A percentile compares a stretch with the other conserved stretches of the same genome.
Conservation (phyloP, 2,329 filamentous ascomycete genomes). For the Leptosphaerulina australis region DNA sequence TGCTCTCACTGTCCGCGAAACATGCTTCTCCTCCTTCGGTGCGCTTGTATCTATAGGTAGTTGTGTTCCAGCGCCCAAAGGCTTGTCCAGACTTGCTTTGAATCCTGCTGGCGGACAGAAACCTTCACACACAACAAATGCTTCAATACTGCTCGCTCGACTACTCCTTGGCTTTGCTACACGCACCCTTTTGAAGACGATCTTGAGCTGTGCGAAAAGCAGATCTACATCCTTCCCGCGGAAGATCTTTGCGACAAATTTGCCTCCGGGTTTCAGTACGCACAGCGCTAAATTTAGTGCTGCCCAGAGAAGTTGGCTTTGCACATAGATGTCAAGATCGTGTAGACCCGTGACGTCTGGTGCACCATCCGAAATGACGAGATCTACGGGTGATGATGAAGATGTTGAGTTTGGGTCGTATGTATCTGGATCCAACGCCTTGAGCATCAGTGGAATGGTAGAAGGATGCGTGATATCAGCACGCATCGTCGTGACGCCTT, state of each 20-base stretch:
- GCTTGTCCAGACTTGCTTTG: slow-evolving; percentile 74
- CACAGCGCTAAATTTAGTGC: slow-evolving; percentile 92
- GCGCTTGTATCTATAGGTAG: slow-evolving; percentile 49
- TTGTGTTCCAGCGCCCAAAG: slow-evolving; percentile 68
- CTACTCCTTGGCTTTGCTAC: slow-evolving; percentile 94
- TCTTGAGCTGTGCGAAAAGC: slow-evolving; percentile 89
- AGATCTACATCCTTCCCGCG: slow-evolving; percentile 93
- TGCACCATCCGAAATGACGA: slow-evolving; percentile 93
- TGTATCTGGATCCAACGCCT: slow-evolving; percentile 76
- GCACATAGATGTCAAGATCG: slow-evolving; percentile 97
- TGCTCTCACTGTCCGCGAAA: slow-evolving; percentile 43
- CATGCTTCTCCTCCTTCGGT: slow-evolving; percentile 23
- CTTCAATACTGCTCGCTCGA: slow-evolving; percentile 94
- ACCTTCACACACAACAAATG: slow-evolving; percentile 92
- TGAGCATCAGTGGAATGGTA: slow-evolving; percentile 86
- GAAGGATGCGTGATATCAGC: slow-evolving; percentile 98
- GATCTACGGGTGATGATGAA: slow-evolving; percentile 79
- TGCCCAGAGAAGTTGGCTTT: slow-evolving; percentile 92
- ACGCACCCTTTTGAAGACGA: slow-evolving; percentile 84
- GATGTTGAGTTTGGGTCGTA: slow-evolving; percentile 49
- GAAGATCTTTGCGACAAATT: slow-evolving; percentile 98
- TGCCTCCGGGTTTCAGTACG: slow-evolving; percentile 88
- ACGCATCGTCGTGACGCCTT: slow-evolving; percentile 88
- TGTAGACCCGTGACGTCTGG: slow-evolving; percentile 96
- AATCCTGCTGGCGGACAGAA: slow-evolving; percentile 82